These are phyloP conservation scores for Cicer chorassanicum DNA, from an alignment of 306 rosid species.

Conservation along the genomic window DNA sequence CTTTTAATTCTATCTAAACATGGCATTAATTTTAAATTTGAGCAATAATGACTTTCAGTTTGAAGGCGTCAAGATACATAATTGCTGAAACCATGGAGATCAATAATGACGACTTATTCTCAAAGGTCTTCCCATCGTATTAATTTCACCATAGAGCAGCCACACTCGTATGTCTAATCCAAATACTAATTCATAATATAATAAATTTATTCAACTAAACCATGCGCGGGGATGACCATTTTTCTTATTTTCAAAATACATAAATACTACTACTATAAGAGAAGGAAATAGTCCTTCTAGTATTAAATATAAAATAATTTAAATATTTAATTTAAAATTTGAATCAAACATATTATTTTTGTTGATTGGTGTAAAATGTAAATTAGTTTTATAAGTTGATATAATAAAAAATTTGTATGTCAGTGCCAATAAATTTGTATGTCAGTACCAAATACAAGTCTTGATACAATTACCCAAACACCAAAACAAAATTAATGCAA, in stretches of 20 bases:
- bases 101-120: background rate
- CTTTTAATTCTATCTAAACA: background rate
- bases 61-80: background rate
- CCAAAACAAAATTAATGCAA: too few species aligned
- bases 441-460: too few species aligned
- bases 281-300: too few species aligned
- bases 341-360: too few species aligned
- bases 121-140: background rate
- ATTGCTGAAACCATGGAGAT: background rate
- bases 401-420: too few species aligned
- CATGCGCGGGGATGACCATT: background rate
- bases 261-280: too few species aligned
- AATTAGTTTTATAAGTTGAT: too few species aligned
- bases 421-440: too few species aligned
- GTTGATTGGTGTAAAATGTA: too few species aligned
- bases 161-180: background rate
- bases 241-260: background rate
- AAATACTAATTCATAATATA: background rate
- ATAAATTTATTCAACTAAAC: background rate
- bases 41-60: background rate
- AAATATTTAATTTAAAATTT: too few species aligned
- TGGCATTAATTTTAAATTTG: background rate
- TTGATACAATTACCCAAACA: too few species aligned
- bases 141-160: slow-evolving; percentile 2
- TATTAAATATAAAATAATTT: too few species aligned